phyloP scores from a whole-genome alignment of 208 protist genomes.

The Leptomonas pyrrhocoris region DNA sequence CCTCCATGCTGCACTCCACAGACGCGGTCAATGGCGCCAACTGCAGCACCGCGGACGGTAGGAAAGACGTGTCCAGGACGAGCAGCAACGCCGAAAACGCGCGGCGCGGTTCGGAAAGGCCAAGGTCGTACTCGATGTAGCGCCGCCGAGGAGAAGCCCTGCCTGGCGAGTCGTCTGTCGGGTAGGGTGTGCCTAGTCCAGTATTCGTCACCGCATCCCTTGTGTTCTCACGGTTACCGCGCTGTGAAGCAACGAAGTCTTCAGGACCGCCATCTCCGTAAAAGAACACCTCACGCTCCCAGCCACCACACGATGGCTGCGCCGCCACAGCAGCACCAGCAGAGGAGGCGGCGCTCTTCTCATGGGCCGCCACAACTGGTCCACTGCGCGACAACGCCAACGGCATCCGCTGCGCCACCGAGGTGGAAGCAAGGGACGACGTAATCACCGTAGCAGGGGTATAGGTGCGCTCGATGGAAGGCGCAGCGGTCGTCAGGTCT shows the following conservation, averaged over 20 bases:
- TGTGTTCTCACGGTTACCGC: too few relatives aligned
- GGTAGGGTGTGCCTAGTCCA: background rate
- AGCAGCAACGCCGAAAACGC: constrained; percentile 57
- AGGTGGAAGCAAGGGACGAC: constrained; percentile 26
- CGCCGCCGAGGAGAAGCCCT: background rate
- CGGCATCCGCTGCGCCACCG: constrained; percentile 19
- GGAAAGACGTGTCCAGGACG: constrained; percentile 49
- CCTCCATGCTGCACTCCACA: constrained; percentile 69
- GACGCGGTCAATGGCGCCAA: constrained; percentile 44
- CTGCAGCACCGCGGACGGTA: constrained; percentile 49
- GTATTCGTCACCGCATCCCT: too few relatives aligned
- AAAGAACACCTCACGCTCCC: constrained; percentile 11
- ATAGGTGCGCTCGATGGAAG: background rate
- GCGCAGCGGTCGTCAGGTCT: background rate
- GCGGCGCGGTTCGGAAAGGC: constrained; percentile 19
- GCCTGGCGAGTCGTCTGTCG: background rate
- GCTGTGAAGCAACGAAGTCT: background rate
- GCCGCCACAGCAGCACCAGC: background rate
- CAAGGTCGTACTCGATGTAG: constrained; percentile 50
- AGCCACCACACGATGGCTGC: background rate
- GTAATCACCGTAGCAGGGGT: background rate
- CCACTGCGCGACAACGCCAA: constrained; percentile 24
- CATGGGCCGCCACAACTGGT: background rate
- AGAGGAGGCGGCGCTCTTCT: too few relatives aligned
- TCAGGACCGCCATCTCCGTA: background rate